phyloP scores from a whole-genome alignment of 257 asterid genomes.

The Euphrasia confusa region DNA sequence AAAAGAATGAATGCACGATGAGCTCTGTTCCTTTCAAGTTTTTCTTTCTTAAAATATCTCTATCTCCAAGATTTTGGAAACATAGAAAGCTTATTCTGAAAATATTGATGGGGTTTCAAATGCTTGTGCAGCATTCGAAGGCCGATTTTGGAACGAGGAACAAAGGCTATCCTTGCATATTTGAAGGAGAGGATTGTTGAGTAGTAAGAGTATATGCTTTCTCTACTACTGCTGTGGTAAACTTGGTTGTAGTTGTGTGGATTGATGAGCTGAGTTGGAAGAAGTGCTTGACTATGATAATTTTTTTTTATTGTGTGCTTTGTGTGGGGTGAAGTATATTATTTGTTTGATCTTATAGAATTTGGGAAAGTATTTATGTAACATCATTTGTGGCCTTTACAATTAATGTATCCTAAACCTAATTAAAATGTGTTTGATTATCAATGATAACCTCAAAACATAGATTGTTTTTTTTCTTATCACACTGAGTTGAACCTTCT shows the following conservation, averaged over 20 bases:
- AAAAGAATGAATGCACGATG: background rate
- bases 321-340: constrained; percentile 11
- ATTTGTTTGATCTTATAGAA: background rate
- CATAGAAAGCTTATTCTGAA: constrained; percentile 7
- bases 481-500: too few species aligned
- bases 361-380: background rate
- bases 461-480: too few species aligned
- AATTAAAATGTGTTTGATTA: too few species aligned
- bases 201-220: constrained; percentile 28
- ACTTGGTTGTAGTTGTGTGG: background rate
- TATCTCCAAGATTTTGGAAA: background rate
- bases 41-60: background rate
- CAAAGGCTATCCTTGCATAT: constrained; percentile 69
- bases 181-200: constrained; percentile 69
- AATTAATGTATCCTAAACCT: too few species aligned
- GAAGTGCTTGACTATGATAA: background rate
- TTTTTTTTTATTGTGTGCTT: background rate
- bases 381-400: constrained; percentile 3
- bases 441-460: too few species aligned
- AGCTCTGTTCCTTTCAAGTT: background rate
- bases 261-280: constrained; percentile 21
- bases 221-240: background rate
- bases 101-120: constrained; percentile 5
- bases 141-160: constrained; percentile 78
- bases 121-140: constrained; percentile 70